Evolutionary conservation across 768 basidiomycete genomes (phyloP).

Genomic region (Rhizopogon vulgaris): DNA sequence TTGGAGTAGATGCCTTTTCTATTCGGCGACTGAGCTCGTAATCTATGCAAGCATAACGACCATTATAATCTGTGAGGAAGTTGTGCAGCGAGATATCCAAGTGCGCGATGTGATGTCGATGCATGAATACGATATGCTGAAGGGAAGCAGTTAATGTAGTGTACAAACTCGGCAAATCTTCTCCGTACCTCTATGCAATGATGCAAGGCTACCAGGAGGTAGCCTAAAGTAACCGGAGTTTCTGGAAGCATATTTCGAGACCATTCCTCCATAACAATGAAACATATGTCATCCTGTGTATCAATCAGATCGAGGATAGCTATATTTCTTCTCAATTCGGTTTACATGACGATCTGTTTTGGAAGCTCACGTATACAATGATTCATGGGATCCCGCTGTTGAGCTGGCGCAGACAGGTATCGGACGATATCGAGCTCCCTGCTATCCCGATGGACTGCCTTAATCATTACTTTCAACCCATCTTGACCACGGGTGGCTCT

Average conservation of each 20-base stretch:
- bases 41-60: constrained; percentile 68
- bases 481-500: constrained; percentile 52
- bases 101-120: constrained; percentile 57
- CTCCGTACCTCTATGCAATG: constrained; percentile 63
- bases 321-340: constrained; percentile 18
- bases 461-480: constrained; percentile 52
- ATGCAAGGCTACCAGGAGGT: constrained; percentile 51
- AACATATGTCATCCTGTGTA: constrained; percentile 44
- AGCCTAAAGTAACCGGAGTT: constrained; percentile 43
- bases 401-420: constrained; percentile 44
- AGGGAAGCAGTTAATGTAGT: constrained; percentile 2
- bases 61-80: constrained; percentile 57
- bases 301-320: constrained; percentile 64
- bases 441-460: constrained; percentile 60
- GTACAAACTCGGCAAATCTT: background rate
- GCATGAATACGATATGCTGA: constrained; percentile 70
- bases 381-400: constrained; percentile 59
- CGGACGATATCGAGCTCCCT: constrained; percentile 58
- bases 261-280: constrained; percentile 83
- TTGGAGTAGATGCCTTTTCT: constrained; percentile 29
- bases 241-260: constrained; percentile 52
- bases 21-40: constrained; percentile 62
- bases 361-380: constrained; percentile 65
- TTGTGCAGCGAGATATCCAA: constrained; percentile 70
- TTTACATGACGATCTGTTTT: background rate